Conservation (phyloP, 2,329 filamentous ascomycete genomes). For the Cladosporium colombiae region DNA sequence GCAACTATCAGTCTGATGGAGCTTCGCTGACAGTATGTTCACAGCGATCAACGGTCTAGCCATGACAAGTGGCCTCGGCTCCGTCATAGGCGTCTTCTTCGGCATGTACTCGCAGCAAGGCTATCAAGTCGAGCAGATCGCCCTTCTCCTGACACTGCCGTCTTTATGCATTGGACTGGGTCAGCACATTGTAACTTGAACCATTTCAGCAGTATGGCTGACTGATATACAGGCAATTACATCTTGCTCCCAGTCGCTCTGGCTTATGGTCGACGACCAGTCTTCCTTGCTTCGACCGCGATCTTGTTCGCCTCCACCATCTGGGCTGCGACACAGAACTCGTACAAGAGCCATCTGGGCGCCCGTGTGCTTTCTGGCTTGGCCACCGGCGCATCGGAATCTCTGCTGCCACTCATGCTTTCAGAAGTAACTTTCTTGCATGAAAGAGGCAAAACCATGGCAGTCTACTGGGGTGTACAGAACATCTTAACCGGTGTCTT, state of each 20-base stretch:
- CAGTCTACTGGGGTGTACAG: neutral
- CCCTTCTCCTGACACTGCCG: neutral
- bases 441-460: neutral
- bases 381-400: neutral
- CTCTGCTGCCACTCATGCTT: neutral
- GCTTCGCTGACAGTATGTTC: neutral
- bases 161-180: neutral
- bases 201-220: neutral
- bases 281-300: conserved; percentile 1
- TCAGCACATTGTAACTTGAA: neutral
- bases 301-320: neutral
- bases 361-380: neutral
- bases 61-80: neutral
- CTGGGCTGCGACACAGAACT: neutral
- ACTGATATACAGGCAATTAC: neutral
- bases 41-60: neutral
- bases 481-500: neutral
- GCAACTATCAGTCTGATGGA: neutral
- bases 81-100: neutral
- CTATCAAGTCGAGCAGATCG: neutral
- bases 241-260: neutral
- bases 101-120: neutral
- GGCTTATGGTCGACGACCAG: neutral
- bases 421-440: neutral
- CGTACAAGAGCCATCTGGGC: neutral